Evolutionary conservation across 75 land plant genomes (phyloP).

Genomic region (Pseudotsuga menziesii): DNA sequence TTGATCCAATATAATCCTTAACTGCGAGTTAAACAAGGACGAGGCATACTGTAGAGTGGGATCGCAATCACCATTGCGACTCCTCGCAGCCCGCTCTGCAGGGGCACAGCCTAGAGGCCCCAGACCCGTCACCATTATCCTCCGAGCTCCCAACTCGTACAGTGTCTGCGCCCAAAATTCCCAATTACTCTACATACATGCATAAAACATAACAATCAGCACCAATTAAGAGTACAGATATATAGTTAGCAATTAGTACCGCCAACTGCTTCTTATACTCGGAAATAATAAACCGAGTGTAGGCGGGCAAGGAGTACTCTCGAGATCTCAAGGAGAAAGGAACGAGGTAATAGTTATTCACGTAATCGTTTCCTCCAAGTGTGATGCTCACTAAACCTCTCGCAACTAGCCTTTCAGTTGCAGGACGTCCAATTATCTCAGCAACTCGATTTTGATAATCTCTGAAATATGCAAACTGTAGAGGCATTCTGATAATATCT

Average conservation of each 20-base stretch:
- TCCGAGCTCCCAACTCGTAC: constrained; percentile 57
- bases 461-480: constrained; percentile 50
- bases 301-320: constrained; percentile 47
- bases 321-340: constrained; percentile 48
- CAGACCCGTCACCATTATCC: constrained; percentile 46
- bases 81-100: constrained; percentile 38
- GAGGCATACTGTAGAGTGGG: constrained; percentile 42
- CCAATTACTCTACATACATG: too few species aligned
- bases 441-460: constrained; percentile 40
- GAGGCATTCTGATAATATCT: constrained; percentile 35
- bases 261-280: constrained; percentile 37
- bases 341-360: constrained; percentile 79
- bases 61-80: constrained; percentile 41
- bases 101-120: constrained; percentile 86
- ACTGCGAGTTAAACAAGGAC: constrained; percentile 39
- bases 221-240: not conserved
- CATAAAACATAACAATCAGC: not conserved
- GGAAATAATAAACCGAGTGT: constrained; percentile 28
- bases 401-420: constrained; percentile 26
- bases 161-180: constrained; percentile 22
- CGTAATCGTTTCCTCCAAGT: constrained; percentile 70
- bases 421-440: constrained; percentile 33
- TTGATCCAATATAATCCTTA: constrained; percentile 25
- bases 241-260: constrained; percentile 24
- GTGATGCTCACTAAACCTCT: constrained; percentile 37